Percentiles rank a stretch among this genome's conserved stretches.
Evolutionary conservation across 495 filamentous ascomycete species (phyloP).

Genomic region (Staphylotrichum tortipilum): DNA sequence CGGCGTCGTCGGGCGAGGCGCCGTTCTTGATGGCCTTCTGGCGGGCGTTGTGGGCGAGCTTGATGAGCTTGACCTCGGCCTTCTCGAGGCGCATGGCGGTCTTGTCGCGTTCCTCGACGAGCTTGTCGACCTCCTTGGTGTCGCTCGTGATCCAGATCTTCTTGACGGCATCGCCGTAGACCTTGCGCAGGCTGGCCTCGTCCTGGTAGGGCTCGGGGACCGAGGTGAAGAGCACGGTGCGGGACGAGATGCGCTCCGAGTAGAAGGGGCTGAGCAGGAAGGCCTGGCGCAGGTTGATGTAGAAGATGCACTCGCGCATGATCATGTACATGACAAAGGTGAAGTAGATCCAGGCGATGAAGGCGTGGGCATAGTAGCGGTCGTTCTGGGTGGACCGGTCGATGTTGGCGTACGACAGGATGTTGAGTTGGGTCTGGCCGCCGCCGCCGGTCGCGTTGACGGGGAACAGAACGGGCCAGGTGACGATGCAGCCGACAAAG

Average conservation of each 20-base stretch:
- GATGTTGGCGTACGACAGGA: conserved; percentile 73
- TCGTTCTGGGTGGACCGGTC: conserved; percentile 36
- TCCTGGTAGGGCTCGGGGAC: conserved; percentile 70
- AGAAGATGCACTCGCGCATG: conserved; percentile 85
- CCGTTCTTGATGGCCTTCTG: conserved; percentile 68
- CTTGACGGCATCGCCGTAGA: conserved; percentile 73
- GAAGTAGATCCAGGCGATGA: conserved; percentile 69
- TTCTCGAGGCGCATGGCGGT: conserved; percentile 79
- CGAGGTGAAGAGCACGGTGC: conserved; percentile 85
- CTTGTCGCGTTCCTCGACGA: conserved; percentile 77
- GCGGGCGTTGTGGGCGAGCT: conserved; percentile 68
- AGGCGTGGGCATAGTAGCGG: conserved; percentile 68
- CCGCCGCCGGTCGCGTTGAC: conserved; percentile 75
- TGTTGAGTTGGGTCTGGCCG: conserved; percentile 57
- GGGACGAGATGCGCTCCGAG: conserved; percentile 80
- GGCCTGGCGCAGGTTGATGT: conserved; percentile 91
- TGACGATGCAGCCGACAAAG: conserved; percentile 72
- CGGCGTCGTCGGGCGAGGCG: conserved; percentile 34
- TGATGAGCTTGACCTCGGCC: conserved; percentile 82
- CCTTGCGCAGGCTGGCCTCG: conserved; percentile 60
- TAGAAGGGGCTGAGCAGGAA: conserved; percentile 84
- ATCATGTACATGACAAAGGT: conserved; percentile 83
- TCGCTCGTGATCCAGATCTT: conserved; percentile 81
- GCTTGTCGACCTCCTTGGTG: conserved; percentile 69
- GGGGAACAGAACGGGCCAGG: conserved; percentile 79